These are phyloP conservation scores for Dictyostelium capitatum DNA, from an alignment of 78 protist species.

Conservation along the genomic window DNA sequence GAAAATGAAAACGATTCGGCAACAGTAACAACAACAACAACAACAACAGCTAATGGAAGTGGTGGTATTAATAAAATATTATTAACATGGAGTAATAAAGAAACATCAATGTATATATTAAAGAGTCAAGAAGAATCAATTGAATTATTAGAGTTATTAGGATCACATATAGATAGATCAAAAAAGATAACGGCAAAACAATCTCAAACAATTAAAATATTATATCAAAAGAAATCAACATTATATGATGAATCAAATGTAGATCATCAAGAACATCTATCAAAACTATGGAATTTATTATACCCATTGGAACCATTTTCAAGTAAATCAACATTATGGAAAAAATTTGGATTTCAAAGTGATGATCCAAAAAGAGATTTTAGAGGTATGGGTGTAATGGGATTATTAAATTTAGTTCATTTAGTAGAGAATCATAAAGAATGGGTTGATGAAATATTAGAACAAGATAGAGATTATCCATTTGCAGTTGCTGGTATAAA, in stretches of 20 bases:
- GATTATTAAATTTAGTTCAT: constrained; percentile 41
- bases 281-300: constrained; percentile 24
- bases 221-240: constrained; percentile 27
- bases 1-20: background rate
- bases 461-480: constrained; percentile 60
- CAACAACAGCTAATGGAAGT: background rate
- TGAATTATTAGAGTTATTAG: constrained; percentile 56
- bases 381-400: constrained; percentile 79
- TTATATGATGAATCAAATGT: constrained; percentile 16
- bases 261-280: constrained; percentile 37
- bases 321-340: constrained; percentile 42
- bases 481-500: constrained; percentile 75
- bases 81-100: constrained; percentile 71
- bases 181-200: constrained; percentile 64
- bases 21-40: background rate
- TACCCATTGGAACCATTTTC: constrained; percentile 33
- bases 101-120: constrained; percentile 59
- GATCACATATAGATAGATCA: constrained; percentile 74
- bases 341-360: constrained; percentile 62
- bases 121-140: constrained; percentile 54
- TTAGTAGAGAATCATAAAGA: constrained; percentile 39
- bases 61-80: constrained; percentile 39
- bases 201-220: constrained; percentile 52
- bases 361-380: constrained; percentile 70
- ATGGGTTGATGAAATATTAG: constrained; percentile 46